Conservation (phyloP, 2,329 filamentous ascomycete species). For the Sporothrix sp. region DNA sequence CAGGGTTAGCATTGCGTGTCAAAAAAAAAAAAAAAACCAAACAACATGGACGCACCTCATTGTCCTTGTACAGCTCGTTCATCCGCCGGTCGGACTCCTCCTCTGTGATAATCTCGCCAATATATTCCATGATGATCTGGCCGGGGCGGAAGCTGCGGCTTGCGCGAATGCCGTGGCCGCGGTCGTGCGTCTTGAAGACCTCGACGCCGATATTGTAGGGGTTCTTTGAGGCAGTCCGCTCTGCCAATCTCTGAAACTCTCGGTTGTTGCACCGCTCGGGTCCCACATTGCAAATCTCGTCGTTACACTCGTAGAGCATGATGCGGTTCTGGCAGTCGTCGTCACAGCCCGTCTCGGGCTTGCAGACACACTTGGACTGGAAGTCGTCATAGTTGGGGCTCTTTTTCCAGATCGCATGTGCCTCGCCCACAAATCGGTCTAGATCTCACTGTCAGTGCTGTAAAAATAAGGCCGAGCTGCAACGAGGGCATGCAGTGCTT, state of each 20-base stretch:
- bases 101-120: slow-evolving; percentile 93
- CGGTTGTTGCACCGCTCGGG: slow-evolving; percentile 72
- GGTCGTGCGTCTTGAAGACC: slow-evolving; percentile 79
- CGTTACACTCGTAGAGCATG: slow-evolving; percentile 96
- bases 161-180: slow-evolving; percentile 84
- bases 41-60: slow-evolving; percentile 55
- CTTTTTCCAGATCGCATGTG: slow-evolving; percentile 71
- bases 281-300: slow-evolving; percentile 74
- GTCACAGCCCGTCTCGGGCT: slow-evolving; percentile 67
- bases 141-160: slow-evolving; percentile 79
- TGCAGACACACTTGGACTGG: slow-evolving; percentile 69
- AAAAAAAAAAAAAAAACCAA: neutral
- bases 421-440: slow-evolving; percentile 89
- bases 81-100: slow-evolving; percentile 88
- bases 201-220: slow-evolving; percentile 91
- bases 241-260: slow-evolving; percentile 69
- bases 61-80: slow-evolving; percentile 87
- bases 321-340: slow-evolving; percentile 89
- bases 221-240: slow-evolving; percentile 52
- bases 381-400: slow-evolving; percentile 64
- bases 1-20: slow-evolving; percentile 4
- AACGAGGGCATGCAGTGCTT: slow-evolving; percentile 30
- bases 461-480: neutral
- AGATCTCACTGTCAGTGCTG: neutral
- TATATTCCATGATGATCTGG: slow-evolving; percentile 98